Conservation (phyloP, 352 stramenopile species). For the Globisporangium perplexum region DNA sequence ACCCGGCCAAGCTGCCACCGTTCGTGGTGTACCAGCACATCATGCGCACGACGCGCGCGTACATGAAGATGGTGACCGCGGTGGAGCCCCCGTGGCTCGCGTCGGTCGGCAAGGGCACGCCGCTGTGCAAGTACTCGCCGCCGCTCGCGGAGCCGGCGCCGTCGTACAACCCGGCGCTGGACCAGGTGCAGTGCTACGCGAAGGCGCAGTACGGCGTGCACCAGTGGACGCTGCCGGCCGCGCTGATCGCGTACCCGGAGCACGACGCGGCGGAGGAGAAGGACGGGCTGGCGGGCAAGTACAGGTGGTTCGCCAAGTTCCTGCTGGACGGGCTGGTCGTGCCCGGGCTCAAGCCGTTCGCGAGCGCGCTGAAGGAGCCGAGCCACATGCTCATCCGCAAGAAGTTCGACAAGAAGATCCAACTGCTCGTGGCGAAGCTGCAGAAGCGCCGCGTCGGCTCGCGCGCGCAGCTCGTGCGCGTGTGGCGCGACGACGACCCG, state of each 20-base stretch:
- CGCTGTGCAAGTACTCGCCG: conserved; percentile 61
- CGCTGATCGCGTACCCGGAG: conserved; percentile 50
- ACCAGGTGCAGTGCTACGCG: conserved; percentile 75
- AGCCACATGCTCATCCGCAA: conserved; percentile 89
- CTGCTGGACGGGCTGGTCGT: conserved; percentile 69
- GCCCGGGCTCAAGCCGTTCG: conserved; percentile 68
- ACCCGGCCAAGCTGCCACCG: conserved; percentile 51
- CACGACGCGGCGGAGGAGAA: conserved; percentile 21
- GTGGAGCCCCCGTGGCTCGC: conserved; percentile 97
- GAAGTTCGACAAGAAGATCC: conserved; percentile 87
- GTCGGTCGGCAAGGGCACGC: conserved; percentile 67
- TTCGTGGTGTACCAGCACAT: conserved; percentile 82
- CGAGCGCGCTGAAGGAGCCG: conserved; percentile 88
- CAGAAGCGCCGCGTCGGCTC: conserved; percentile 40
- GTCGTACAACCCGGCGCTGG: conserved; percentile 45
- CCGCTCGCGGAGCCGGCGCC: conserved; percentile 56
- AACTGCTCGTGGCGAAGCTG: conserved; percentile 64
- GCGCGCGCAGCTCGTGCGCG: conserved; percentile 26
- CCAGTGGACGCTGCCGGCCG: conserved; percentile 57
- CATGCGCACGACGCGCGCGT: conserved; percentile 72
- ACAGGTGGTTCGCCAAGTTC: conserved; percentile 83
- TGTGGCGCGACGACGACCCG: conserved; percentile 31
- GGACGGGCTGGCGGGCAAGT: conserved; percentile 39
- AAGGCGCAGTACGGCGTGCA: conserved; percentile 71
- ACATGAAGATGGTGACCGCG: conserved; percentile 97